phyloP scores from a whole-genome alignment of 805 yeast species.

The Komagataella ulmi region DNA sequence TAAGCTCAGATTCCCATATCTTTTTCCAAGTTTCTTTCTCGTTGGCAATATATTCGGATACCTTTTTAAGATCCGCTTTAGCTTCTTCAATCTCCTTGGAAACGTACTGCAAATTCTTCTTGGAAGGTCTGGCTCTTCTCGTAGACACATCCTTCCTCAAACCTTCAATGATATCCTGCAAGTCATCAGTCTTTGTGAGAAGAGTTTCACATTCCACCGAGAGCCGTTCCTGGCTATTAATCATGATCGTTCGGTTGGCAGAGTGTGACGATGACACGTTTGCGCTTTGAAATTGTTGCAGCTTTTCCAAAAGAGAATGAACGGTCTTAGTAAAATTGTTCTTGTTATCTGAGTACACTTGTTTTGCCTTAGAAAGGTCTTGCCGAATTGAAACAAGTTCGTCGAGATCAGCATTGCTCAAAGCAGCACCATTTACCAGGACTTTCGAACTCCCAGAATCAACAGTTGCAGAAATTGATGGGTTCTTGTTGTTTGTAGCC shows the following conservation, averaged over 20 bases:
- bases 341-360: conserved; percentile 34
- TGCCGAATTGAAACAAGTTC: conserved; percentile 33
- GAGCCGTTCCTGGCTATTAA: conserved; percentile 55
- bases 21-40: conserved; percentile 83
- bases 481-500: neutral
- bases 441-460: neutral
- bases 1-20: conserved; percentile 86
- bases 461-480: neutral
- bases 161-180: conserved; percentile 86
- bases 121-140: conserved; percentile 67
- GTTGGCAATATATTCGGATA: conserved; percentile 46
- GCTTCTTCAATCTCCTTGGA: conserved; percentile 53
- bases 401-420: conserved; percentile 5
- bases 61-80: conserved; percentile 29
- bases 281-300: conserved; percentile 36
- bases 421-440: neutral
- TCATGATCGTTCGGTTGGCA: conserved; percentile 49
- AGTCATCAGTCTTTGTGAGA: conserved; percentile 73
- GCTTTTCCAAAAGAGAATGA: conserved; percentile 25
- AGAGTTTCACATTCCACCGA: conserved; percentile 67
- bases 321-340: conserved; percentile 28
- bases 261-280: conserved; percentile 22
- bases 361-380: conserved; percentile 48
- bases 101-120: conserved; percentile 56
- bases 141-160: conserved; percentile 84